Base-by-base conservation (phyloP, 208 protist genomes). In the Phytomonas serpens region DNA sequence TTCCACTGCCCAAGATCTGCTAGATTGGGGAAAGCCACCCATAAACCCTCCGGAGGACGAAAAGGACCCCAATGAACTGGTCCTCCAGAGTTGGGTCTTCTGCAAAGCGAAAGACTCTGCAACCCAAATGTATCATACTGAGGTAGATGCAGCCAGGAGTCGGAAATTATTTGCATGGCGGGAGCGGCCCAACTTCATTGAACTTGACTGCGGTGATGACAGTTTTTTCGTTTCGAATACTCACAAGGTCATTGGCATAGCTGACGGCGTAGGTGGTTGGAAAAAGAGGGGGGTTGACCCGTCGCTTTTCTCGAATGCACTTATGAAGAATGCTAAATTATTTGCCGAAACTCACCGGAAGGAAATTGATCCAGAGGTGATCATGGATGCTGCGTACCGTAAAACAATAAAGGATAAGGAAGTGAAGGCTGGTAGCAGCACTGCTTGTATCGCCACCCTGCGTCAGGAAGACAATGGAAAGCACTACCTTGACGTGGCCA, bases 181-280 rank as follows among this genome's bases (percentile, higher is more conserved):
- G 30, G 93, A 96, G 74, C 89, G 93, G 4, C 77, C 87, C 3
- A 93, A 86, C 71, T 97, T 95, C 66, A 85, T 96, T 62, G 93
- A 94, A 77, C 81, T 97, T 19, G 89, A 97, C 88, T 97, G 93
- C 73, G 93, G 93, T 29, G 93, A 97, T 67, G 93, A 97, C 77
- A 94, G 87, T 73, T 97, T 97, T 82, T 96, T 97, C 65, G 92
- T 97, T 33, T 79, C 89, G 30, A 96, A 96, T 79, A 95, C 84
- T 51, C 93, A 95, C 79, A 93, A 91, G 77, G 88, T 87, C 37
- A 89, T 97, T 70, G 94, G 92, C 30, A 88, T 98, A 36, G 92
- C 94, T 5, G 94, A 98, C 73, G 94, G 94, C 66, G 93, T 98
- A 7, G 94, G 94, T 30, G 93, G 90, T 27, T 98, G 94, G 93